These are phyloP conservation scores for Chlorella vulgaris DNA, from an alignment of 139 green algal species.

Conservation along the genomic window DNA sequence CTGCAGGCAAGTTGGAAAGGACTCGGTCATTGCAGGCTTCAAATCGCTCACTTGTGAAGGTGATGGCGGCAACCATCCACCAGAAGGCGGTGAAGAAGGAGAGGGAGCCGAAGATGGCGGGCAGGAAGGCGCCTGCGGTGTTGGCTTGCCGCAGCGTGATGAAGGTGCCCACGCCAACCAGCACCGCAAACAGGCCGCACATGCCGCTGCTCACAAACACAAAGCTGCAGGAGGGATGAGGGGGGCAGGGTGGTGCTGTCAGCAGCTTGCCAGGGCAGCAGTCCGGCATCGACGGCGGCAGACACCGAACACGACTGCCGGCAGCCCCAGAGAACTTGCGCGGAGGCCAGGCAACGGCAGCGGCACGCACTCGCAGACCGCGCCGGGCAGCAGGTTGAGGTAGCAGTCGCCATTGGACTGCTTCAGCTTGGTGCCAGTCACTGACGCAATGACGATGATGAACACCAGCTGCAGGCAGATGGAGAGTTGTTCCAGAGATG, in stretches of 20 bases:
- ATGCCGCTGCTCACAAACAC: constrained; percentile 16
- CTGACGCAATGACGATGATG: background rate
- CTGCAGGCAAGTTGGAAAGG: background rate
- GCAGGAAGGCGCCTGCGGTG: background rate
- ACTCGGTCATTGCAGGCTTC: background rate
- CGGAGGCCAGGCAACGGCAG: background rate
- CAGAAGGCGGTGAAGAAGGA: constrained; percentile 13
- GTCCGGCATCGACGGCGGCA: too few species aligned
- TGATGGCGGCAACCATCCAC: constrained; percentile 19
- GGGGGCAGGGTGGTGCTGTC: background rate
- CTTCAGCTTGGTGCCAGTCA: constrained; percentile 8
- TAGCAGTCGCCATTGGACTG: constrained; percentile 7
- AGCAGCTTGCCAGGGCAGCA: background rate
- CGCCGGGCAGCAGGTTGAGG: constrained; percentile 10
- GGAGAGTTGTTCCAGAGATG: background rate
- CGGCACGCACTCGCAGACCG: constrained; percentile 16
- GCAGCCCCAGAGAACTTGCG: too few species aligned
- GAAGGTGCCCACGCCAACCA: background rate
- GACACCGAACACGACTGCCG: too few species aligned
- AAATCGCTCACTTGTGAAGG: background rate
- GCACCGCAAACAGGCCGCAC: constrained; percentile 7
- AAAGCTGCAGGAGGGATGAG: constrained; percentile 8
- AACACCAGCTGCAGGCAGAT: constrained; percentile 6
- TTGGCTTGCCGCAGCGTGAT: background rate
- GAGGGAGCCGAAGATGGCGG: constrained; percentile 13